These are phyloP conservation scores for Calonectria pteridis DNA, from an alignment of 2,329 filamentous ascomycete genomes.

Conservation along the genomic window DNA sequence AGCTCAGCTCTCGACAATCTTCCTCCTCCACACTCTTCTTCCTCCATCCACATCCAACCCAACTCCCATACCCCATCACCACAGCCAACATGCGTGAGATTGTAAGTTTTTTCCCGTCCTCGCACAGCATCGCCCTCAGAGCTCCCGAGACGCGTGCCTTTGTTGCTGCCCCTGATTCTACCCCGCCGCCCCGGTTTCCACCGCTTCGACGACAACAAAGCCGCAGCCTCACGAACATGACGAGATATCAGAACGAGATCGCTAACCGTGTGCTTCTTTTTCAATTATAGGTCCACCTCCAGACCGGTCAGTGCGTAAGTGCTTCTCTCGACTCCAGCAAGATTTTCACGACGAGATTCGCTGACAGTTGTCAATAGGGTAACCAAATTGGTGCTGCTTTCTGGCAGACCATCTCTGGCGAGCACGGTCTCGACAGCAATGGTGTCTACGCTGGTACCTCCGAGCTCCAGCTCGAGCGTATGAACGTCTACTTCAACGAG, in stretches of 20 bases:
- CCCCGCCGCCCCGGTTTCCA: slow-evolving; percentile 48
- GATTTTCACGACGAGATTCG: slow-evolving; percentile 27
- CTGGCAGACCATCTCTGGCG: slow-evolving; percentile 91
- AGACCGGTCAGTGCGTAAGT: slow-evolving; percentile 99
- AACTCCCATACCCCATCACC: slow-evolving; percentile 27
- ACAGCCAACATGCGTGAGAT: slow-evolving; percentile 66
- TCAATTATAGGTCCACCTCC: slow-evolving; percentile 93
- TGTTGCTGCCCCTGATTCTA: slow-evolving; percentile 52
- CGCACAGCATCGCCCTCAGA: slow-evolving; percentile 24
- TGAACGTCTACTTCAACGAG: slow-evolving; percentile 99
- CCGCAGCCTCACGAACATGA: slow-evolving; percentile 23
- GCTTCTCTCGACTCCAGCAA: slow-evolving; percentile 15
- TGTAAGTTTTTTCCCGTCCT: slow-evolving; percentile 23
- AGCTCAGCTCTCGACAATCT: slow-evolving; percentile 50
- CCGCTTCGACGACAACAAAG: slow-evolving; percentile 32
- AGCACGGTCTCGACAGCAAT: slow-evolving; percentile 97
- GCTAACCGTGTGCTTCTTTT: slow-evolving; percentile 67
- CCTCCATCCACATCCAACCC: slow-evolving; percentile 40
- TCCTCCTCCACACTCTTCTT: slow-evolving; percentile 40
- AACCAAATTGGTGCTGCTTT: slow-evolving; percentile 99
- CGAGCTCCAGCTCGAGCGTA: slow-evolving; percentile 99
- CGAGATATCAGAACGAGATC: slow-evolving; percentile 44
- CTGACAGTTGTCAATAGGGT: slow-evolving; percentile 74
- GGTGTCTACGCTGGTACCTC: slow-evolving; percentile 99
- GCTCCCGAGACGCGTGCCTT: slow-evolving; percentile 55